Evolutionary conservation across 1,284 basidiomycete genomes (phyloP).

Genomic region (Spongispora temasekensis): DNA sequence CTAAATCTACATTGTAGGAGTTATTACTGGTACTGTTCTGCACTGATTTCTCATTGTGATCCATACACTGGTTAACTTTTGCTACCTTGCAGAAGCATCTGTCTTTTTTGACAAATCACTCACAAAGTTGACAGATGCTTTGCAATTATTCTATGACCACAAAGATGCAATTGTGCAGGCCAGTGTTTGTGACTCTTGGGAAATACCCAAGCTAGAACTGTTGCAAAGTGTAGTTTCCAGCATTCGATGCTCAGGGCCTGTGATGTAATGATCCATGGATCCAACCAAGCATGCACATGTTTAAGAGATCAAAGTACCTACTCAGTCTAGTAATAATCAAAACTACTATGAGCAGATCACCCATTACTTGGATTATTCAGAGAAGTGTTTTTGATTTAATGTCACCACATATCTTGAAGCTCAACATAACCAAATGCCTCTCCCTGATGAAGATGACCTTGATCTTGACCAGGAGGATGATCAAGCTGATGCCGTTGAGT

Average conservation of each 20-base stretch:
- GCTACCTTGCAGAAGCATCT: background rate
- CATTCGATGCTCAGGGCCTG: background rate
- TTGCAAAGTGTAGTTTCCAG: background rate
- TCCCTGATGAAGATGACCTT: background rate
- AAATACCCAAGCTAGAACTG: background rate
- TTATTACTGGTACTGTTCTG: background rate
- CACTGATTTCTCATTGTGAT: background rate
- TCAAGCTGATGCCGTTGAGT: background rate
- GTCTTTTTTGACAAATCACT: background rate
- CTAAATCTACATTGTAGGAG: background rate
- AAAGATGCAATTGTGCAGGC: background rate
- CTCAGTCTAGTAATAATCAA: background rate
- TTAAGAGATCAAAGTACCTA: background rate
- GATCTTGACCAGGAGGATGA: background rate
- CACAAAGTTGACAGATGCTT: background rate
- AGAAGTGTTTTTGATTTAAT: background rate
- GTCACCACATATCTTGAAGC: background rate
- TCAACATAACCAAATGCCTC: background rate
- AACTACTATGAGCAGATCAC: constrained; percentile 6
- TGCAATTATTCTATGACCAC: background rate
- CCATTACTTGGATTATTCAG: background rate
- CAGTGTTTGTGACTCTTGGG: background rate
- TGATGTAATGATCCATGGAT: background rate
- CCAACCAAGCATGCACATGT: constrained; percentile 2
- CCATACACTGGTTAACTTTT: background rate